phyloP scores from a whole-genome alignment of 2,329 filamentous ascomycete genomes.

The Zymoseptoria pseudotritici region DNA sequence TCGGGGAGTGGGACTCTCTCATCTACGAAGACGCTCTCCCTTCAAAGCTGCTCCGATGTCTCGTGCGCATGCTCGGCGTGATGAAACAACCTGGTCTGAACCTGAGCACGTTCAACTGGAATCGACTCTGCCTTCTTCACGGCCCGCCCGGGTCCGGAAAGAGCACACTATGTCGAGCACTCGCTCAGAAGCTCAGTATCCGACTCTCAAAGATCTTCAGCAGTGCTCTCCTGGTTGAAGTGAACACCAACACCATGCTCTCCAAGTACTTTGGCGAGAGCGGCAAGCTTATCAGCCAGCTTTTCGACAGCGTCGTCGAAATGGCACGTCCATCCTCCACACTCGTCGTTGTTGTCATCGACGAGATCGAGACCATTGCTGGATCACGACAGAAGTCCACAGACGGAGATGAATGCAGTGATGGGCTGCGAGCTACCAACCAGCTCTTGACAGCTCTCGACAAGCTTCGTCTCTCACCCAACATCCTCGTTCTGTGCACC shows the following conservation, averaged over 20 bases:
- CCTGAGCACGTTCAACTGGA: constrained; percentile 38
- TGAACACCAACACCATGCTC: constrained; percentile 40
- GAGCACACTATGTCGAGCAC: constrained; percentile 38
- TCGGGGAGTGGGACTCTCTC: constrained; percentile 41
- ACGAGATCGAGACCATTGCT: constrained; percentile 46
- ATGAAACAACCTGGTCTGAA: constrained; percentile 30
- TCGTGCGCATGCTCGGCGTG: constrained; percentile 33
- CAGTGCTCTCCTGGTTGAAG: constrained; percentile 34
- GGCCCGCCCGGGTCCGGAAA: constrained; percentile 41
- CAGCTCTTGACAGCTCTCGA: constrained; percentile 44
- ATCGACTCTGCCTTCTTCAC: constrained; percentile 37
- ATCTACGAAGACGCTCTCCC: constrained; percentile 39
- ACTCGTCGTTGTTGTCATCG: constrained; percentile 42
- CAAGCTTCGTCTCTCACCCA: constrained; percentile 34
- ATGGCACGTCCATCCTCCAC: constrained; percentile 34
- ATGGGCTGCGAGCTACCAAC: constrained; percentile 44
- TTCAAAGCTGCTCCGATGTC: constrained; percentile 33
- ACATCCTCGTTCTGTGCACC: constrained; percentile 45
- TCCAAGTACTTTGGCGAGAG: constrained; percentile 45
- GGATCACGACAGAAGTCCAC: constrained; percentile 36
- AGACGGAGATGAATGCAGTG: constrained; percentile 37
- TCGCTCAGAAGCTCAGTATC: constrained; percentile 47
- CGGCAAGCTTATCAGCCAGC: constrained; percentile 35
- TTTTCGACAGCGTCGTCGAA: constrained; percentile 35
- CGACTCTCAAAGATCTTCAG: constrained; percentile 33